Conservation (phyloP, 1,139 yeast species). For the Geotrichum reessii region DNA sequence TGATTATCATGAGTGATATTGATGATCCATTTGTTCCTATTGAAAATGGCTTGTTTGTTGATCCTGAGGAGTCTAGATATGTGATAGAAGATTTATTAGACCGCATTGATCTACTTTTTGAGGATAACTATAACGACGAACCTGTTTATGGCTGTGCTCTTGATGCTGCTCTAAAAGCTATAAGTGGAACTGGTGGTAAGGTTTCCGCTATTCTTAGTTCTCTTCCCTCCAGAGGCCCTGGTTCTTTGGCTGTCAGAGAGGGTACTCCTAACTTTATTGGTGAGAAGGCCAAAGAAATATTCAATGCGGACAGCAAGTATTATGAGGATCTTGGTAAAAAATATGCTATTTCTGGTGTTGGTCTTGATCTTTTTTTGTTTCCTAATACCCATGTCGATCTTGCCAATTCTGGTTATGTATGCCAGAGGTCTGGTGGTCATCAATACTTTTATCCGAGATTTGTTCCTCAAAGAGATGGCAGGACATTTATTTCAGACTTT, state of each 20-base stretch:
- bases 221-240: slow-evolving; percentile 82
- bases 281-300: slow-evolving; percentile 53
- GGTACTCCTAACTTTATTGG: slow-evolving; percentile 22
- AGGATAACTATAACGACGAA: slow-evolving; percentile 49
- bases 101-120: slow-evolving; percentile 49
- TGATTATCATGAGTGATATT: slow-evolving; percentile 64
- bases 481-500: slow-evolving; percentile 57
- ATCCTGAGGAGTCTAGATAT: slow-evolving; percentile 58
- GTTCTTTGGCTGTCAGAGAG: slow-evolving; percentile 56
- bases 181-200: slow-evolving; percentile 76
- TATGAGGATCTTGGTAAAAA: slow-evolving; percentile 58
- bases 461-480: slow-evolving; percentile 63
- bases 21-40: slow-evolving; percentile 82
- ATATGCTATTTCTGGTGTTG: slow-evolving; percentile 56
- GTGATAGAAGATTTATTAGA: slow-evolving; percentile 66
- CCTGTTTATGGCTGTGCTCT: slow-evolving; percentile 80
- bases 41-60: slow-evolving; percentile 70
- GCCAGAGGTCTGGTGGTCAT: slow-evolving; percentile 68
- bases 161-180: slow-evolving; percentile 60
- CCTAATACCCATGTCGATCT: slow-evolving; percentile 65
- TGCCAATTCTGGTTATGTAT: slow-evolving; percentile 64
- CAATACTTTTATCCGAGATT: slow-evolving; percentile 64
- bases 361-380: slow-evolving; percentile 70
- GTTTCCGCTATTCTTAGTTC: slow-evolving; percentile 62
- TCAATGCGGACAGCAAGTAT: slow-evolving; percentile 56